Conservation (phyloP, 106 monocot species). For the Dactylorhiza incarnata region DNA sequence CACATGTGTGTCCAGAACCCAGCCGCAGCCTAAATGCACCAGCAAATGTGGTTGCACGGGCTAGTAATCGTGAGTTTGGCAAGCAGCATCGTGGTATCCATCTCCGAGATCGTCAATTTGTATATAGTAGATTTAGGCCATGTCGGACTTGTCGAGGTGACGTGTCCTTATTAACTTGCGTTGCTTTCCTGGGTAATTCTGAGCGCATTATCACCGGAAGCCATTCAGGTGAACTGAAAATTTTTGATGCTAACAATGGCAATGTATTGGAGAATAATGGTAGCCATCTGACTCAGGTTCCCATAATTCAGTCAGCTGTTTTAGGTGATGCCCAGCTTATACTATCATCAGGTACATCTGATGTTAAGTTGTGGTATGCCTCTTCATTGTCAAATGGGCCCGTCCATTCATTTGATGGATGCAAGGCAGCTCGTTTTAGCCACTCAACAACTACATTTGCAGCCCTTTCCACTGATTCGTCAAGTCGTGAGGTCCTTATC, state of each 20-base stretch:
- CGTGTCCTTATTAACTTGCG: constrained; percentile 62
- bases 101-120: constrained; percentile 81
- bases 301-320: constrained; percentile 51
- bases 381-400: constrained; percentile 56
- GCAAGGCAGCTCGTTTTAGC: constrained; percentile 83
- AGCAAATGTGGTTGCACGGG: constrained; percentile 70
- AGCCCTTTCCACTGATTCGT: constrained; percentile 53
- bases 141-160: constrained; percentile 88
- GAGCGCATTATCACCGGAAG: constrained; percentile 69
- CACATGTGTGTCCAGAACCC: constrained; percentile 92
- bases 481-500: constrained; percentile 65
- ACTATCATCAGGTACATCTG: constrained; percentile 62
- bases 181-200: constrained; percentile 70
- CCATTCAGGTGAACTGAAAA: constrained; percentile 78
- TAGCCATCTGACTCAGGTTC: constrained; percentile 62
- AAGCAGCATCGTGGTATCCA: constrained; percentile 71
- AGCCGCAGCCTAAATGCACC: constrained; percentile 81
- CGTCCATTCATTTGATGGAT: constrained; percentile 84
- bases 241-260: constrained; percentile 68
- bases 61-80: constrained; percentile 57
- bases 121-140: constrained; percentile 90
- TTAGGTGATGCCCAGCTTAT: constrained; percentile 47
- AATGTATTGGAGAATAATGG: constrained; percentile 56
- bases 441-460: constrained; percentile 73
- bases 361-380: constrained; percentile 88